Evolutionary conservation across 2,329 filamentous ascomycete genomes (phyloP).

Genomic region (Scytalidium lignicola): DNA sequence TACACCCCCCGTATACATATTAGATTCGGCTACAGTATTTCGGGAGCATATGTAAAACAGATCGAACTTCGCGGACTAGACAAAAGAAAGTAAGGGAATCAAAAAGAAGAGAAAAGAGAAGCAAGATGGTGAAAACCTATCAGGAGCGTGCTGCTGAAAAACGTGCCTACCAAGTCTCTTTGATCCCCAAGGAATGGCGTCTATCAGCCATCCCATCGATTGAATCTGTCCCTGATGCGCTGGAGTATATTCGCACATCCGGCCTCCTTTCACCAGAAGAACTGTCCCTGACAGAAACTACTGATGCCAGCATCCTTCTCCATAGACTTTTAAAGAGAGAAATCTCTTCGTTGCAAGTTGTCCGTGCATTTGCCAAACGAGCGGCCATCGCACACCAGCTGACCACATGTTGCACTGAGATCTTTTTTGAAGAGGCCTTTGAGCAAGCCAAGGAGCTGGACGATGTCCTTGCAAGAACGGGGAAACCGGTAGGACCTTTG

Average conservation of each 20-base stretch:
- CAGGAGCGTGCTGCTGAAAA: constrained; percentile 16
- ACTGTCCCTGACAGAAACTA: constrained; percentile 9
- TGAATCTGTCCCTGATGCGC: constrained; percentile 12
- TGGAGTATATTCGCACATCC: constrained; percentile 6
- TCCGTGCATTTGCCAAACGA: constrained; percentile 5
- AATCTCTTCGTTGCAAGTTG: constrained; percentile 15
- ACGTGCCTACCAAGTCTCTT: constrained; percentile 15
- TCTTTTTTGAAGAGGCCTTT: constrained; percentile 6
- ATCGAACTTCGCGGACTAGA: too few species aligned
- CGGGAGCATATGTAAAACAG: too few species aligned
- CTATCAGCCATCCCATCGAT: constrained; percentile 18
- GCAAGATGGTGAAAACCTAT: constrained; percentile 15
- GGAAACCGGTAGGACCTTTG: constrained; percentile 2
- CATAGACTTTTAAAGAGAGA: constrained; percentile 11
- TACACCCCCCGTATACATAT: too few species aligned
- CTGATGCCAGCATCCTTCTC: constrained; percentile 22
- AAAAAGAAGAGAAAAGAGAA: neutral
- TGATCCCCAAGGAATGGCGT: constrained; percentile 23
- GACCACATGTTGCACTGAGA: constrained; percentile 8
- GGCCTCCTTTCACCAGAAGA: constrained; percentile 9
- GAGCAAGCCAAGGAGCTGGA: constrained; percentile 1
- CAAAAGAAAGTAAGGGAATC: too few species aligned
- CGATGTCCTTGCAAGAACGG: constrained; percentile 26
- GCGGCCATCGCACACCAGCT: constrained; percentile 23
- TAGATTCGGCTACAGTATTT: too few species aligned